A percentile compares a stretch with the other conserved stretches of the same genome.
Evolutionary conservation across 805 yeast genomes (phyloP).

Genomic region (Wickerhamiella siamensis): DNA sequence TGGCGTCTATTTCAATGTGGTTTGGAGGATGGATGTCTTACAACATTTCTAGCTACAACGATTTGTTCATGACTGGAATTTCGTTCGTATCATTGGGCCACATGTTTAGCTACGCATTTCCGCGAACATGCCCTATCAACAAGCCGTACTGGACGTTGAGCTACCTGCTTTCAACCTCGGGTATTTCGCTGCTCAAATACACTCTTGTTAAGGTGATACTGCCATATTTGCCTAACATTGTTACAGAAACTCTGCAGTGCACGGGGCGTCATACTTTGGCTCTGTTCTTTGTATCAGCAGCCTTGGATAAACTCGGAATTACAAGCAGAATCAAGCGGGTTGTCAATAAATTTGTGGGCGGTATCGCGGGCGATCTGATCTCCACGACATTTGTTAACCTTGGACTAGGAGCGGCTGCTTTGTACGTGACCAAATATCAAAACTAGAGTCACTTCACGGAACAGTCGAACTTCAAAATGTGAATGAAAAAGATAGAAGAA

Average conservation of each 20-base stretch:
- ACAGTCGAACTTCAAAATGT: no score
- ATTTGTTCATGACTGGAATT: slow-evolving; percentile 18
- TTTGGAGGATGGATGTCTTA: slow-evolving; percentile 23
- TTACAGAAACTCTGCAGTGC: slow-evolving; percentile 13
- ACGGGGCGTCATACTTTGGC: slow-evolving; percentile 23
- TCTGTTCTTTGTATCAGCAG: slow-evolving; percentile 19
- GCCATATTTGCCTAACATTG: slow-evolving; percentile 20
- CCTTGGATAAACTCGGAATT: slow-evolving; percentile 7
- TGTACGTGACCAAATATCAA: no score
- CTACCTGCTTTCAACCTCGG: slow-evolving; percentile 23
- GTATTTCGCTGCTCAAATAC: slow-evolving; percentile 23
- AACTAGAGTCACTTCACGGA: no score
- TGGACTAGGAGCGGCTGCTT: neutral
- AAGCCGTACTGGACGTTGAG: slow-evolving; percentile 28
- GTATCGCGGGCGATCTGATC: neutral
- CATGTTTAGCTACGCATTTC: slow-evolving; percentile 19
- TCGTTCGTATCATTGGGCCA: slow-evolving; percentile 20
- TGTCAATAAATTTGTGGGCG: neutral
- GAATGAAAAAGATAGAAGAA: no score
- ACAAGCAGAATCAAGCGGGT: neutral
- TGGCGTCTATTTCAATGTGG: slow-evolving; percentile 27
- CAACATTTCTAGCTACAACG: slow-evolving; percentile 14
- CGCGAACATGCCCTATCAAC: slow-evolving; percentile 23
- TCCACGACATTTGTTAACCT: neutral
- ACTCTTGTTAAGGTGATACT: slow-evolving; percentile 13